phyloP scores from a whole-genome alignment of 805 yeast genomes.

The Teunomyces tritomae region DNA sequence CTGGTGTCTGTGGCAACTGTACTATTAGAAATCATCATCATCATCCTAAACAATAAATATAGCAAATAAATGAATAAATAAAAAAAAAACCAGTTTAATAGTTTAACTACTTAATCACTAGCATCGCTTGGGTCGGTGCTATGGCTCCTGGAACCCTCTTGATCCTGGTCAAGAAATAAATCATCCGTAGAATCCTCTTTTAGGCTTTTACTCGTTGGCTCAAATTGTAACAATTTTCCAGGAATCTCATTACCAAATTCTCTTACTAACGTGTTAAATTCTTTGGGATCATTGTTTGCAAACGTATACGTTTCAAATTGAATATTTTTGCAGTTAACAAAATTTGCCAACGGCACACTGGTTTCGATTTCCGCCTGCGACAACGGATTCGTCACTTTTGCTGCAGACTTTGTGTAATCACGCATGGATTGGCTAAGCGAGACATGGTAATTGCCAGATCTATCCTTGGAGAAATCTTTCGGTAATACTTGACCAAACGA shows the following conservation, averaged over 20 bases:
- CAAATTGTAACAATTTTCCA: constrained; percentile 4
- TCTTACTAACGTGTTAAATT: constrained; percentile 17
- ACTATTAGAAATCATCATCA: constrained; percentile 1
- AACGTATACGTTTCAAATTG: constrained; percentile 29
- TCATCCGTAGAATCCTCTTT: neutral
- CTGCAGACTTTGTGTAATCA: neutral
- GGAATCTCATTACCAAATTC: constrained; percentile 23
- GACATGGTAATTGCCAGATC: neutral
- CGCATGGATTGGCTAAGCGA: neutral
- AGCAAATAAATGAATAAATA: constrained; percentile 1
- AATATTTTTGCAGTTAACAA: constrained; percentile 29
- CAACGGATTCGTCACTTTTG: constrained; percentile 27
- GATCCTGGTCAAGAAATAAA: neutral
- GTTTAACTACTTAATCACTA: neutral
- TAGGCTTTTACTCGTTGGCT: neutral
- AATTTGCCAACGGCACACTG: constrained; percentile 37
- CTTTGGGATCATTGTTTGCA: constrained; percentile 12
- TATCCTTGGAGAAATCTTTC: neutral
- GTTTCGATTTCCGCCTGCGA: constrained; percentile 59
- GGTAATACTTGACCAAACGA: neutral
- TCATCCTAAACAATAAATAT: neutral
- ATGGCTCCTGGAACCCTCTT: neutral
- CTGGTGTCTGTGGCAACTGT: neutral
- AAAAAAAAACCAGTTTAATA: neutral
- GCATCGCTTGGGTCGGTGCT: constrained; percentile 2